Percentiles rank a stretch among this genome's conserved stretches.
These are phyloP conservation scores for Davidsoniella virescens DNA, from an alignment of 2,329 filamentous ascomycete genomes.

Conservation along the genomic window DNA sequence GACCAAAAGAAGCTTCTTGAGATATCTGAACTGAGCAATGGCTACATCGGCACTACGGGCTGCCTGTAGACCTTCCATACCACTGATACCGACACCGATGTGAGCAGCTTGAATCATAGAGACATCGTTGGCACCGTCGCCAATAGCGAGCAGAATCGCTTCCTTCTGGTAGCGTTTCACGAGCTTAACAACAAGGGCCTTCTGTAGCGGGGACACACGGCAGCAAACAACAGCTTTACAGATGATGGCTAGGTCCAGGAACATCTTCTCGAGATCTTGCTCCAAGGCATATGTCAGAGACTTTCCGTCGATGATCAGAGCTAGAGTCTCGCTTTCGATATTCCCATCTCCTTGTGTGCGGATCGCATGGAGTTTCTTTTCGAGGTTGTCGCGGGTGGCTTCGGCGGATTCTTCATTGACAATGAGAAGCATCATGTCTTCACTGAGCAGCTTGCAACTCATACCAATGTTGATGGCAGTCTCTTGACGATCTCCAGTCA, in stretches of 20 bases:
- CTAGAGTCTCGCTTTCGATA: slow-evolving; percentile 70
- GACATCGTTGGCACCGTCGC: slow-evolving; percentile 97
- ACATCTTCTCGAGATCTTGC: slow-evolving; percentile 81
- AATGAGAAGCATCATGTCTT: slow-evolving; percentile 96
- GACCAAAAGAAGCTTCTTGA: slow-evolving; percentile 84
- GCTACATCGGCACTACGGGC: slow-evolving; percentile 90
- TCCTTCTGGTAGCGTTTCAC: slow-evolving; percentile 86
- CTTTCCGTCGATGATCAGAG: slow-evolving; percentile 89
- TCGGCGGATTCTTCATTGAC: slow-evolving; percentile 75
- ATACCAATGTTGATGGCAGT: slow-evolving; percentile 99
- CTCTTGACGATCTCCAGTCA: slow-evolving; percentile 94
- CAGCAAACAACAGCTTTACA: slow-evolving; percentile 99
- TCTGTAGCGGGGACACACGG: slow-evolving; percentile 91
- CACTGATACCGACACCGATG: slow-evolving; percentile 93
- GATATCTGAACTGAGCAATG: slow-evolving; percentile 88
- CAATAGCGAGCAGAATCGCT: slow-evolving; percentile 83
- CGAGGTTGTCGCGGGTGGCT: slow-evolving; percentile 71
- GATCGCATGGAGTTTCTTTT: slow-evolving; percentile 88
- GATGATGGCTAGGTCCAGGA: slow-evolving; percentile 81
- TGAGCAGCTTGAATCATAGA: slow-evolving; percentile 99
- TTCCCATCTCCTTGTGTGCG: slow-evolving; percentile 62
- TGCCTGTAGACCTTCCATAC: slow-evolving; percentile 90
- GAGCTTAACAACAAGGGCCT: slow-evolving; percentile 92
- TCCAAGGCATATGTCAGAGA: slow-evolving; percentile 87
- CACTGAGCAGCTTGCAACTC: slow-evolving; percentile 96